Evolutionary conservation across 768 basidiomycete genomes (phyloP).

Genomic region (Lactarius hatsudake): DNA sequence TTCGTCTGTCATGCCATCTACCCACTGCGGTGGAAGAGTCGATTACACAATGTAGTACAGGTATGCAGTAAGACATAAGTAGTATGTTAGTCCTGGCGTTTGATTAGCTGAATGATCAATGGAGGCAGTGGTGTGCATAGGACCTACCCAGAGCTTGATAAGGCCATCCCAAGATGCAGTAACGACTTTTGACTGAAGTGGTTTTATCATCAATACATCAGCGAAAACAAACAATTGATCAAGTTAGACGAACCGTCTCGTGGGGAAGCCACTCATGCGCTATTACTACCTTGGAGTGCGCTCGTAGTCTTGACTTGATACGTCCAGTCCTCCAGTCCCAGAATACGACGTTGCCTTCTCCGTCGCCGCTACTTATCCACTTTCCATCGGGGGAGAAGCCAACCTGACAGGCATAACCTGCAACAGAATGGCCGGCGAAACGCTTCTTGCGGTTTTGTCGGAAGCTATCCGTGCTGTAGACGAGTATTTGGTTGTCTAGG

Average conservation of each 20-base stretch:
- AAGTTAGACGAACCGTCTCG: conserved; percentile 64
- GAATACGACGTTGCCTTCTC: conserved; percentile 91
- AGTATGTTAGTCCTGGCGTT: conserved; percentile 22
- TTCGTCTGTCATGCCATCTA: background rate
- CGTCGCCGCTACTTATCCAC: conserved; percentile 97
- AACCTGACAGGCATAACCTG: conserved; percentile 95
- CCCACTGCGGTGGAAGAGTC: background rate
- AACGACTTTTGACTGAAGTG: conserved; percentile 83
- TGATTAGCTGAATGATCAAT: conserved; percentile 11
- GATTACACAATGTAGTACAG: conserved; percentile 11
- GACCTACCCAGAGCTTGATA: conserved; percentile 93
- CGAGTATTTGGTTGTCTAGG: conserved; percentile 95
- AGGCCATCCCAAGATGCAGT: conserved; percentile 98
- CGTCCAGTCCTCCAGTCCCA: conserved; percentile 99
- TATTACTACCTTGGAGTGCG: conserved; percentile 96
- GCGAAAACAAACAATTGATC: conserved; percentile 7
- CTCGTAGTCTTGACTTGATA: conserved; percentile 85
- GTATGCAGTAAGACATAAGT: background rate
- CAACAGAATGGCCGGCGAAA: conserved; percentile 94
- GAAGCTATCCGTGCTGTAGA: conserved; percentile 98
- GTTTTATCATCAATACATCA: background rate
- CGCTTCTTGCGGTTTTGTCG: conserved; percentile 98
- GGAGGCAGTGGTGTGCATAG: background rate
- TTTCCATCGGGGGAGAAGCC: conserved; percentile 98
- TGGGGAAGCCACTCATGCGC: conserved; percentile 98